These are phyloP conservation scores for Cokeromyces recurvatus DNA, from an alignment of 371 early-diverging fungal species.

Conservation along the genomic window DNA sequence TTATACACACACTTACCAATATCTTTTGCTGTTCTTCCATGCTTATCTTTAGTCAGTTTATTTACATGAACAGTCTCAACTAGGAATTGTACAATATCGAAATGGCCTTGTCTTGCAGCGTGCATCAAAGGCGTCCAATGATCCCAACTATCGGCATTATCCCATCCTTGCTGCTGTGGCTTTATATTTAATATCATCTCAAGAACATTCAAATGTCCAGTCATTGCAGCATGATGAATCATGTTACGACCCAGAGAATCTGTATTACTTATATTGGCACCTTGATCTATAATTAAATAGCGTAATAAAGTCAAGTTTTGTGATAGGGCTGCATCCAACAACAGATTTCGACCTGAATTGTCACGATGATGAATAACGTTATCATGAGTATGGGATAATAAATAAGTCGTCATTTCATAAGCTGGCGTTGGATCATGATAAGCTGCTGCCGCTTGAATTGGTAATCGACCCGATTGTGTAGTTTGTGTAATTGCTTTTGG, in stretches of 20 bases:
- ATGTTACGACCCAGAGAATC: constrained; percentile 42
- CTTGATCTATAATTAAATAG: constrained; percentile 20
- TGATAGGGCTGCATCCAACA: constrained; percentile 39
- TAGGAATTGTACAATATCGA: constrained; percentile 24
- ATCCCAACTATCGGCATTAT: constrained; percentile 44
- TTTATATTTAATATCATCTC: constrained; percentile 7
- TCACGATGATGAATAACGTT: constrained; percentile 27
- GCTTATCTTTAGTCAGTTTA: constrained; percentile 24
- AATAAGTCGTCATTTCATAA: constrained; percentile 18
- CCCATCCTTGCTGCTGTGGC: constrained; percentile 13
- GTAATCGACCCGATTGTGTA: constrained; percentile 43
- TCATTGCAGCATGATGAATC: constrained; percentile 50
- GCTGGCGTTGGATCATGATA: constrained; percentile 2
- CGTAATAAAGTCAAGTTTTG: constrained; percentile 28
- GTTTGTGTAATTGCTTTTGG: constrained; percentile 26
- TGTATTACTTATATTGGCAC: constrained; percentile 30
- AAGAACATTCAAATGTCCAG: constrained; percentile 33
- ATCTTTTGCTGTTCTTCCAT: constrained; percentile 35
- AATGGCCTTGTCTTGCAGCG: constrained; percentile 40
- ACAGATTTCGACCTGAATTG: constrained; percentile 39
- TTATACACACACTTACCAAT: constrained; percentile 25
- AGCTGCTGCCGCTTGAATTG: constrained; percentile 45
- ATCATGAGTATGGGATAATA: constrained; percentile 16
- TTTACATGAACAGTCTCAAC: constrained; percentile 21
- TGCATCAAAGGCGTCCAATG: constrained; percentile 49